These are phyloP conservation scores for Piper betle DNA, from an alignment of 164 flowering plant species.

Conservation along the genomic window DNA sequence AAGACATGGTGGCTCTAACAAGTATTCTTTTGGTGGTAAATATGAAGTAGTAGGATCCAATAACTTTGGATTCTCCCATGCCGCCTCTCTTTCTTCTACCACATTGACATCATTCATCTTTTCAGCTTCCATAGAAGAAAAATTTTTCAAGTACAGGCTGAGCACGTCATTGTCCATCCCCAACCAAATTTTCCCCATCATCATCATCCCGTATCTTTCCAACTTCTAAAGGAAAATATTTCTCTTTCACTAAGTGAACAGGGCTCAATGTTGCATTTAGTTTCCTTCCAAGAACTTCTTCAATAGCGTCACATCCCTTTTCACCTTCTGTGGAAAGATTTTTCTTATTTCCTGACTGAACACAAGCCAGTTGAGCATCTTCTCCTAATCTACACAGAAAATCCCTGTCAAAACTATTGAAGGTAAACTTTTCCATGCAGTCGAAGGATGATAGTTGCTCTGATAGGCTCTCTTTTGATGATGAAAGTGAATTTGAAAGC, in stretches of 20 bases:
- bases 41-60: not conserved
- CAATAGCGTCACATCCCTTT: not conserved
- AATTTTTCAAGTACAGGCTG: too few species aligned
- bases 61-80: not conserved
- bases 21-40: too few species aligned
- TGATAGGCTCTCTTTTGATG: too few species aligned
- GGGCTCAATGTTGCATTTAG: too few species aligned
- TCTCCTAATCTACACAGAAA: not conserved
- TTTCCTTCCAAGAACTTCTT: not conserved
- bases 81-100: not conserved
- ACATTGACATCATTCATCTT: not conserved
- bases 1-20: too few species aligned
- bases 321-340: not conserved
- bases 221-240: constrained; percentile 1
- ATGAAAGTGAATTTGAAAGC: too few species aligned
- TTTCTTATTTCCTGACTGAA: not conserved
- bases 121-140: too few species aligned
- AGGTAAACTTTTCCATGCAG: too few species aligned
- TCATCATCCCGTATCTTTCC: constrained; percentile 13
- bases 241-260: not conserved
- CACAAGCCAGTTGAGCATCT: not conserved
- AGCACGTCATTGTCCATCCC: not conserved
- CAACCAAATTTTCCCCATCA: constrained; percentile 7
- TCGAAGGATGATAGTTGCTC: too few species aligned
- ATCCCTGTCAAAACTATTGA: not conserved